Evolutionary conservation across 495 filamentous ascomycete genomes (phyloP).

Genomic region (Podospora tetraspora): DNA sequence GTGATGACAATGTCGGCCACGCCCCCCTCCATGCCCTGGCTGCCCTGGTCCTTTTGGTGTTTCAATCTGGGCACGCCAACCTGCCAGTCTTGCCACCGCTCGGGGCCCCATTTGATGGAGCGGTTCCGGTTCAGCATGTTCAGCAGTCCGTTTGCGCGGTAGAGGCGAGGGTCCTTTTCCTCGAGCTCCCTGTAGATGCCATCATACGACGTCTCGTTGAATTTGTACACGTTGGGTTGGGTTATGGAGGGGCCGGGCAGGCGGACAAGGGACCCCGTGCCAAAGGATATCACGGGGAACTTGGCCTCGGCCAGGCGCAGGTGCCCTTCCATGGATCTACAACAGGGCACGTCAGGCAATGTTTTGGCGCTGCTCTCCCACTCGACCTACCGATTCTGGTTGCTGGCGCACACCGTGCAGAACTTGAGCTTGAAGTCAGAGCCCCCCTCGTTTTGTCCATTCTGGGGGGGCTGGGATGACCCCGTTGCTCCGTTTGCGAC

Average conservation of each 20-base stretch:
- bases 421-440: constrained; percentile 78
- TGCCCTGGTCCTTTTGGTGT: constrained; percentile 58
- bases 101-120: constrained; percentile 86
- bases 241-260: constrained; percentile 86
- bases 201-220: constrained; percentile 90
- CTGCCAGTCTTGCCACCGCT: constrained; percentile 98
- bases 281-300: constrained; percentile 97
- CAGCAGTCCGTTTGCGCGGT: constrained; percentile 84
- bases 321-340: constrained; percentile 94
- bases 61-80: constrained; percentile 75
- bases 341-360: constrained; percentile 5
- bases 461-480: constrained; percentile 30
- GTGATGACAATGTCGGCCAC: constrained; percentile 94
- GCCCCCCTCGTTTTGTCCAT: constrained; percentile 36
- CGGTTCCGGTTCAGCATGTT: constrained; percentile 95
- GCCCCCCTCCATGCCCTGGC: constrained; percentile 77
- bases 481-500: constrained; percentile 25
- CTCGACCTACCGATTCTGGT: constrained; percentile 75
- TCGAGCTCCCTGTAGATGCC: constrained; percentile 86
- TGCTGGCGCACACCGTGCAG: constrained; percentile 97
- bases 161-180: constrained; percentile 79
- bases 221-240: constrained; percentile 94
- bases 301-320: constrained; percentile 74
- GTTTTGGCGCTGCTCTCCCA: constrained; percentile 5
- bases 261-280: constrained; percentile 90